Conservation (phyloP, 179 eudicot genomes). For the Actinidia chinensis region DNA sequence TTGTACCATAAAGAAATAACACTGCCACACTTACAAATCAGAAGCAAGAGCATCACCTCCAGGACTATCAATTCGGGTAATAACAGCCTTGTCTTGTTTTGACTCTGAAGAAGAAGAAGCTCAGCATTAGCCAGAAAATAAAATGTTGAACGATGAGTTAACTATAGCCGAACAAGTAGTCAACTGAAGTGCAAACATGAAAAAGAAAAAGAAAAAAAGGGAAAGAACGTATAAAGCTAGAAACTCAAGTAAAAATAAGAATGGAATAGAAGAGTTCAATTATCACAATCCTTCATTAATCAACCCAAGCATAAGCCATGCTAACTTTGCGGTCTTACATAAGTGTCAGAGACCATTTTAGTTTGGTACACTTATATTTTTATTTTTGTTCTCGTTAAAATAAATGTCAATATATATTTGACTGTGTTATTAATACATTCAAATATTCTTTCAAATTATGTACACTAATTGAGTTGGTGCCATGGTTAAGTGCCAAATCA, state of each 20-base stretch:
- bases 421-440: no score
- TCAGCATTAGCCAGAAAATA: background rate
- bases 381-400: background rate
- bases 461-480: background rate
- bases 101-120: constrained; percentile 52
- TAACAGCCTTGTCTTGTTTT: constrained; percentile 73
- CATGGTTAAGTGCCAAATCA: background rate
- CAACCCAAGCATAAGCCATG: background rate
- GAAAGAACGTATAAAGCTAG: background rate
- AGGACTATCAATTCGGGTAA: constrained; percentile 92
- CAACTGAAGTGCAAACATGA: background rate
- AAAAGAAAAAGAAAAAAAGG: background rate
- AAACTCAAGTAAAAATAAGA: background rate
- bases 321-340: background rate
- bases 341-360: background rate
- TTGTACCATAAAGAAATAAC: background rate
- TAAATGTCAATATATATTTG: no score
- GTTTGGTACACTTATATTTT: background rate
- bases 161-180: background rate
- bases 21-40: constrained; percentile 71
- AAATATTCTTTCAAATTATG: background rate
- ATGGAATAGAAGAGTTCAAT: background rate
- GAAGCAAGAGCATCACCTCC: constrained; percentile 99
- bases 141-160: background rate
- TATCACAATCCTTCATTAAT: background rate